phyloP scores from a whole-genome alignment of 495 filamentous ascomycete species.

The Neurospora tetrasperma region DNA sequence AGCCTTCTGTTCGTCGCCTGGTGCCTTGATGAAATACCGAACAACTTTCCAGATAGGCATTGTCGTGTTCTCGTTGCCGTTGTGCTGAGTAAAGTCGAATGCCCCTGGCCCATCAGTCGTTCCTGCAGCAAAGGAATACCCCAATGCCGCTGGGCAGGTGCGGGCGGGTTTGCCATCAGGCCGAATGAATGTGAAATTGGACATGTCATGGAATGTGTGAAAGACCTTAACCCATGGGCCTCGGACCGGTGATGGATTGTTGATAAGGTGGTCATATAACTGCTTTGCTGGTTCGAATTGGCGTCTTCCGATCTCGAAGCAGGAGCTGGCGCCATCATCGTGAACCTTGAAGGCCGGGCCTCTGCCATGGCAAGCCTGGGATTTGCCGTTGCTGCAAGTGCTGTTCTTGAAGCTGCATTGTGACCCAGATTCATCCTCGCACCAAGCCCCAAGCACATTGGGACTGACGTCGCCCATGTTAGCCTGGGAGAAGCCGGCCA shows the following conservation, averaged over 20 bases:
- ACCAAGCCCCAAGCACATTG: conserved; percentile 77
- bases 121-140: conserved; percentile 89
- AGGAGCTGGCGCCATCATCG: conserved; percentile 66
- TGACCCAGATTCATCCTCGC: conserved; percentile 64
- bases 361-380: conserved; percentile 70
- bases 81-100: conserved; percentile 91
- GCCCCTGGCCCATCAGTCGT: conserved; percentile 88
- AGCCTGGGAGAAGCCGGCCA: conserved; percentile 90
- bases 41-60: conserved; percentile 80
- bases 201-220: conserved; percentile 68
- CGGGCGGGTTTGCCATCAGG: conserved; percentile 60
- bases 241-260: conserved; percentile 37
- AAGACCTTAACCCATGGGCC: conserved; percentile 59
- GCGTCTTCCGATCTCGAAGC: conserved; percentile 65
- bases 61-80: conserved; percentile 57
- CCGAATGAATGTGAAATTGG: conserved; percentile 60
- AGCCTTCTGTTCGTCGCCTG: conserved; percentile 56
- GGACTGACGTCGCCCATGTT: conserved; percentile 91
- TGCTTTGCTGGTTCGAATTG: conserved; percentile 60
- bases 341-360: conserved; percentile 68
- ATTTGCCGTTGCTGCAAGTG: conserved; percentile 62
- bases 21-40: conserved; percentile 58
- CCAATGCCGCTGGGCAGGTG: conserved; percentile 87
- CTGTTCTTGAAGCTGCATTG: conserved; percentile 66
- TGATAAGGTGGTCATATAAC: conserved; percentile 49